Conservation (phyloP, 306 rosid genomes). For the Ammopiptanthus mongolicus region DNA sequence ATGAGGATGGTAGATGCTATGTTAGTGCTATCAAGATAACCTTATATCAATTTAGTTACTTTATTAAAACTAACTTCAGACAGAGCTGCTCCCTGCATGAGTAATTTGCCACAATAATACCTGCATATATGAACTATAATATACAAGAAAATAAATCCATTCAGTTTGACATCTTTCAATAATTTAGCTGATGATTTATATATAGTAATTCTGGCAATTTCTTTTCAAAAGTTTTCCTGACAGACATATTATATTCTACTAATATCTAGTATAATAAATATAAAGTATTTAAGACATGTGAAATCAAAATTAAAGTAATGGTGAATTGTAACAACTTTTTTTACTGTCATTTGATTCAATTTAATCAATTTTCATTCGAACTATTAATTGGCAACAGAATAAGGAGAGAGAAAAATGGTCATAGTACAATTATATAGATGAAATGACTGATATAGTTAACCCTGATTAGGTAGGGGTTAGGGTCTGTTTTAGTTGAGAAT, state of each 20-base stretch:
- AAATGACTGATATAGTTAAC: not conserved
- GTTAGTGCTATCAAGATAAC: not conserved
- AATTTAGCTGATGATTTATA: slow-evolving; percentile 1
- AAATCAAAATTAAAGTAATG: not conserved
- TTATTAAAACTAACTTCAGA: slow-evolving; percentile 9
- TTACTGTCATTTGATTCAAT: not conserved
- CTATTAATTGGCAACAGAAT: not conserved
- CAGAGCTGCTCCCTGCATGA: not conserved
- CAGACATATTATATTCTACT: not conserved
- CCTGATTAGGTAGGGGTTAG: not conserved
- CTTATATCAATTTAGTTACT: not conserved
- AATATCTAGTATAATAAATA: not conserved
- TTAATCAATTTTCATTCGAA: not conserved
- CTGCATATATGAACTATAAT: slow-evolving; percentile 12
- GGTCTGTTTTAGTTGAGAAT: not conserved
- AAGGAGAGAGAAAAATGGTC: not conserved
- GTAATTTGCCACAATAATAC: not conserved
- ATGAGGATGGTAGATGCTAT: slow-evolving; percentile 8
- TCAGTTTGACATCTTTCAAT: not conserved
- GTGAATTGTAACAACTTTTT: not conserved
- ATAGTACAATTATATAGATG: not conserved
- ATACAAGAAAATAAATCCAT: not conserved
- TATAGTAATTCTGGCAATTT: slow-evolving; percentile 7
- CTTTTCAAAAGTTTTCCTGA: slow-evolving; percentile 8
- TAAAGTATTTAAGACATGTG: not conserved